phyloP scores from a whole-genome alignment of 108 stramenopile species.

The Bacterosira constricta region DNA sequence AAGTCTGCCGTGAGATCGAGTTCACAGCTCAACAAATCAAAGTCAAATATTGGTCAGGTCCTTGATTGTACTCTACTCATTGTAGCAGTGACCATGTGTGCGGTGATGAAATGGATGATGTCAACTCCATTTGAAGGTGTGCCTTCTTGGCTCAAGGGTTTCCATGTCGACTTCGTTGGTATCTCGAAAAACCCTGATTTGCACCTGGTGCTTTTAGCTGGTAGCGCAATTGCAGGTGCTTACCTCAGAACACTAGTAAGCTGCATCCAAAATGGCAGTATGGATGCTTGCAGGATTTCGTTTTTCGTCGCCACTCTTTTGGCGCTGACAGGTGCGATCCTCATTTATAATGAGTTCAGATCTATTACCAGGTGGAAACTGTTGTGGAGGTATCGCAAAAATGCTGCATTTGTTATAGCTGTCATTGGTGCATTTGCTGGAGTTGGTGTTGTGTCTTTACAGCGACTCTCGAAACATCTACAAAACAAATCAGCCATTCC shows the following conservation, averaged over 20 bases:
- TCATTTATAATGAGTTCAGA: slow-evolving; percentile 2
- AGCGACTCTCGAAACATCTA: neutral
- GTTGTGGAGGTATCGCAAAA: slow-evolving; percentile 16
- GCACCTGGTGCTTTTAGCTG: neutral
- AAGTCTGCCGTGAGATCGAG: neutral
- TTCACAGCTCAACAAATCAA: neutral
- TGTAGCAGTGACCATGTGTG: neutral
- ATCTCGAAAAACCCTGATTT: slow-evolving; percentile 13
- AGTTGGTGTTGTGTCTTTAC: neutral
- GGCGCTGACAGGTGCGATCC: neutral
- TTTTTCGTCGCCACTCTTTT: neutral
- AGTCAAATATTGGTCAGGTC: neutral
- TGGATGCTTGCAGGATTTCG: neutral
- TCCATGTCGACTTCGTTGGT: slow-evolving; percentile 12
- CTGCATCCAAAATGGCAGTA: neutral
- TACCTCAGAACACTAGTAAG: neutral
- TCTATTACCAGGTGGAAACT: slow-evolving; percentile 9
- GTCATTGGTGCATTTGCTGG: slow-evolving; percentile 6
- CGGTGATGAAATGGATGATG: neutral
- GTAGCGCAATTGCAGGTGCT: neutral
- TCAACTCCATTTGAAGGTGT: neutral
- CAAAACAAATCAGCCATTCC: neutral
- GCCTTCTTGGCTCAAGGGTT: slow-evolving; percentile 6
- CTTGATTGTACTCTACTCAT: neutral
- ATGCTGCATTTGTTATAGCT: slow-evolving; percentile 8